A percentile compares a stretch with the other conserved stretches of the same genome.
phyloP scores from a whole-genome alignment of 78 protist species.

The Pirum gemmata region DNA sequence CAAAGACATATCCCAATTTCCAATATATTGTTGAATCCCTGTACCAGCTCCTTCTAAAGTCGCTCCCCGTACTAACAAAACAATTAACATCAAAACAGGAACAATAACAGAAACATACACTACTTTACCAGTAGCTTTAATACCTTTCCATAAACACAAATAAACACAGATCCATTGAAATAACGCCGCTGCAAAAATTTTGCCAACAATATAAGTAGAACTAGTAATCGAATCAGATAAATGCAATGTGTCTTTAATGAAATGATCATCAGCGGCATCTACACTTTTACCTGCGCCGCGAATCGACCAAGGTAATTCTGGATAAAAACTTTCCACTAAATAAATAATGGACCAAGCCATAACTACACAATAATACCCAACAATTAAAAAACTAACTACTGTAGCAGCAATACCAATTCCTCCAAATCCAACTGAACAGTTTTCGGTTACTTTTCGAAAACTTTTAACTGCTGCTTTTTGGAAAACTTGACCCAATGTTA shows the following conservation, averaged over 20 bases:
- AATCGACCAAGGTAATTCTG: not conserved
- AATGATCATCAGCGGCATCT: not conserved
- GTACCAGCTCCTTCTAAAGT: not conserved
- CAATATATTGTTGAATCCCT: not conserved
- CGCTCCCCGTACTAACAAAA: not conserved
- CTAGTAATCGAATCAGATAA: not conserved
- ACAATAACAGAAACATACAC: not conserved
- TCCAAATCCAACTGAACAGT: too few relatives aligned
- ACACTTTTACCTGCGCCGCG: too few relatives aligned
- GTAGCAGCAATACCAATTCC: not conserved
- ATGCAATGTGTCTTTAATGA: not conserved
- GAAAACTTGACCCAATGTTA: constrained; percentile 21
- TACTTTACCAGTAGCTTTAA: not conserved
- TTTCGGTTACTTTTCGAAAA: too few relatives aligned
- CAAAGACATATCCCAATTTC: not conserved
- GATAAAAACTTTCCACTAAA: not conserved
- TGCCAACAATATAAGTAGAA: not conserved
- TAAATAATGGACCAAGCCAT: not conserved
- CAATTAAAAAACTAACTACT: not conserved
- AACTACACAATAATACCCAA: not conserved
- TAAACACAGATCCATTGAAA: not conserved
- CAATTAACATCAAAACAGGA: not conserved
- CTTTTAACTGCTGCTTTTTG: not conserved
- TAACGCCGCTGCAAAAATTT: not conserved
- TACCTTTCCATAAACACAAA: not conserved